Base-by-base conservation (phyloP, 2,329 filamentous ascomycete species). In the Alternaria angustiovoidea region DNA sequence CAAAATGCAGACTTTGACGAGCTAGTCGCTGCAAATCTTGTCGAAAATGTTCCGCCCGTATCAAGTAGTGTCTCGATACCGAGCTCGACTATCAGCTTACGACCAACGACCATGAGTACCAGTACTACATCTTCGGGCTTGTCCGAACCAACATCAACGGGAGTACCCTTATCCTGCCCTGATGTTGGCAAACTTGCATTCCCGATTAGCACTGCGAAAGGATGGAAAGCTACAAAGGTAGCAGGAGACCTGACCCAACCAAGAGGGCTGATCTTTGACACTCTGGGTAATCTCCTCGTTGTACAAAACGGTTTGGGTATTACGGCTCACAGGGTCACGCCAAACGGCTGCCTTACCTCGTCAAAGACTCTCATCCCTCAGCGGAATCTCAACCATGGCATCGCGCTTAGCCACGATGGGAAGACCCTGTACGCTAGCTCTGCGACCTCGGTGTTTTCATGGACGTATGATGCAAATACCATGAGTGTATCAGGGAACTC, bases 211-310 rank as follows among this genome's bases (percentile, higher is more conserved):
- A 69, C 66, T 12, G 69, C 71, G 2, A 59, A 63, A 28, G 69
- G 72, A 20, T 75, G 73, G 73, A 73, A 63, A 52, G 71, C 71
- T 24, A 73, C 74, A 36, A 76, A 81, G 42, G 74, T 82, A 30
- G 79, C 79, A 6, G 80, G 77, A 2, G 73, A 74, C 8, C 60
- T 82, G n/a, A 68, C 62, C 7, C 70, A 74, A 43, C 81, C 81
- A 16, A 74, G 81, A 30, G 75, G 78, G 2, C 71, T 83, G 12
- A 58, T 70, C 7, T 77, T 81, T 51, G 81, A 83, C 57, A 66
- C 59, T 7, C 68, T 68, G 4, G 81, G 80, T 1, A 78, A 81
- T 59, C 69, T 82, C 5, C 72, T 83, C 4, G 68, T 82, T 7
- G 69, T 81, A 3, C 75, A 82, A 59, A 72, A 74, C 41, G 75